Evolutionary conservation across 2,329 filamentous ascomycete genomes (phyloP), one percentile per base, ranked within the genome.

Genomic region (Fusarium secorum): DNA sequence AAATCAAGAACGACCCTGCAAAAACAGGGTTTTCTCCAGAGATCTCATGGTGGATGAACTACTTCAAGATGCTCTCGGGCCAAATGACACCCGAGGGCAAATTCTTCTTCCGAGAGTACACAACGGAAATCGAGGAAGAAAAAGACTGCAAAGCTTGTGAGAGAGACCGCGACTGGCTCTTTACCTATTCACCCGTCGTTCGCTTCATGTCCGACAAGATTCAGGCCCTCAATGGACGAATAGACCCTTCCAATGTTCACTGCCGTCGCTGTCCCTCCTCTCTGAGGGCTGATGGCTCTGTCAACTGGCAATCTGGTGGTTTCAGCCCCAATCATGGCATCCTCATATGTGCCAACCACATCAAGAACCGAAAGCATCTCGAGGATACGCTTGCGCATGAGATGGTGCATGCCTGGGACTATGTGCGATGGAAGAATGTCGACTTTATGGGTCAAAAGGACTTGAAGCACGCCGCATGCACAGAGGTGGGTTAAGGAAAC

Each of bases 381-480:
- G 96, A 99, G 83, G 96, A 99, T 80, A 97, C 95, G 15, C 85
- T 99, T 77, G 91, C 95, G 32, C 96, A 99, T 81, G 96, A 99
- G 84, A 97, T 99, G 94, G 92, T 99, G 57, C 96, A 99, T 80
- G 95, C 95, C 2, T 98, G 94, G 86, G 96, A 99, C 79, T 92
- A 97, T 79, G 78, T 98, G 74, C 85, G 95, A 70, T 99, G 94
- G 85, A 96, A 97, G 81, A 65, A 65, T 32, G 90, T 98, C 46
- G 91, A 98, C 78, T 93, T 92, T 84, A 81, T 84, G n/a, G 89
- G 86, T 8, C 85, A 87, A 74, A 93, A 83, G 83, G 85, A 94
- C 79, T 79, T 99, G 81, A 90, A 91, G 79, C 96, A 99, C 82
- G 93, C 95, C 38, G 96, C 96, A 60, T 99, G 96, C 81, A 92